Evolutionary conservation across 129 eudicot genomes (phyloP).

Genomic region (Pulicaria dysenterica): DNA sequence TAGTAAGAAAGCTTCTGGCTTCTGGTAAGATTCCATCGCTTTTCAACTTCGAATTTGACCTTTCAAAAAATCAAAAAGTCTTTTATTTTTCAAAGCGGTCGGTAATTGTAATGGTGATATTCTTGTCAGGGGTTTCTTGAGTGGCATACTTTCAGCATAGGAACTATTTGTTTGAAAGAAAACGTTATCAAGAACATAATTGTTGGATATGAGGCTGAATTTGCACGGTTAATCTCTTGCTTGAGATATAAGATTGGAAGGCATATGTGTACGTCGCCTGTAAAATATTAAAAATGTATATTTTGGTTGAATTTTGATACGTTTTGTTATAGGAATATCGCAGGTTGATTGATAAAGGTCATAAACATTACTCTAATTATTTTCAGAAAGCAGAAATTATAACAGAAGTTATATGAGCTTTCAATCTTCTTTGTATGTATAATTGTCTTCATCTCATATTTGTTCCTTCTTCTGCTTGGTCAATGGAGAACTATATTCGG

Average conservation of each 20-base stretch:
- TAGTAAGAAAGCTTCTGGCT: conserved; percentile 59
- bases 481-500: not conserved
- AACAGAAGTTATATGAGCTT: conserved; percentile 26
- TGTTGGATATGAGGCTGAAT: conserved; percentile 5
- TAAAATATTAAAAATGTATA: conserved; percentile 23
- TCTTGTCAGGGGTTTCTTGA: conserved; percentile 66
- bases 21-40: conserved; percentile 60
- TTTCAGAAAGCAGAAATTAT: not conserved
- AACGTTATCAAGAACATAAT: not conserved
- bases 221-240: conserved; percentile 15
- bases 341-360: conserved; percentile 5
- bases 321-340: not conserved
- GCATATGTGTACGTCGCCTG: not conserved
- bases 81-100: not conserved
- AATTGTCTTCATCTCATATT: conserved; percentile 18
- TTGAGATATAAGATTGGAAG: not conserved
- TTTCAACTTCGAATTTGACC: conserved; percentile 9
- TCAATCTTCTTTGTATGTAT: conserved; percentile 18
- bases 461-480: conserved; percentile 4
- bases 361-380: conserved; percentile 9
- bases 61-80: conserved; percentile 4
- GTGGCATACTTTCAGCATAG: conserved; percentile 44
- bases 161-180: conserved; percentile 12
- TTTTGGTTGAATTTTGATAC: conserved; percentile 16
- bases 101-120: conserved; percentile 16